Base-by-base conservation (phyloP, 2,329 filamentous ascomycete genomes). In the Hypoxylon sp. region DNA sequence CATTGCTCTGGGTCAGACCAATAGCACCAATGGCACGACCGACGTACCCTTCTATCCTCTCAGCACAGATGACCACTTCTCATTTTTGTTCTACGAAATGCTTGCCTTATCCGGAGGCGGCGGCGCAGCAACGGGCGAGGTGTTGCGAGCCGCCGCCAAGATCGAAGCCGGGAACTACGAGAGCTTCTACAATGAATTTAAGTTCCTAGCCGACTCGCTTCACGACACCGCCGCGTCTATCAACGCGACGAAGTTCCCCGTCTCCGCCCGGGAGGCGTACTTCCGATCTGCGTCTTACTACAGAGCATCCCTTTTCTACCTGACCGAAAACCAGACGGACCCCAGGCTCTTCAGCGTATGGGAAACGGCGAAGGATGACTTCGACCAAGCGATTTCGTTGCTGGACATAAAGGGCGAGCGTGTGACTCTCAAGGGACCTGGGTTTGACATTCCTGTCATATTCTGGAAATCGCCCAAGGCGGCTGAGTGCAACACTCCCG, bases 201-300 rank as follows among this genome's bases (percentile, higher is more conserved):
- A 66, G 23, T 70, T 68, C 36, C 67, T 76, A 14, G 75, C 69
- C 41, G 65, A 71, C 32, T 49, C 61, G 4, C 43, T 75, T 2
- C 67, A 74, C 62, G 43, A 61, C 38, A 48, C 32, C 2, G 70
- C 68, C 3, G 55, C 61, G 0, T 64, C 70, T 21, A 63, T 70
- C 43, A 70, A 73, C 48, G 50, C 60, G 46, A 59, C 63, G 6
- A 63, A 57, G 32, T 65, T 66, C 28, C 69, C 74, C 2, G 61
- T 72, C 38, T 75, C 74, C 0, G 73, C 70, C 21, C 71, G 75
- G 23, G 75, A 79, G 30, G 73, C 73, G 6, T 76, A 75, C 71
- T 83, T 84, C 69, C 77, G 75, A 4, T 79, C 81, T 2, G 68
- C 82, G 0, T 78, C 73, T 0, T 85, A 85, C 71, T 84, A 79